phyloP scores from a whole-genome alignment of 73 alveolate species.

The Symbiodinium natans region DNA sequence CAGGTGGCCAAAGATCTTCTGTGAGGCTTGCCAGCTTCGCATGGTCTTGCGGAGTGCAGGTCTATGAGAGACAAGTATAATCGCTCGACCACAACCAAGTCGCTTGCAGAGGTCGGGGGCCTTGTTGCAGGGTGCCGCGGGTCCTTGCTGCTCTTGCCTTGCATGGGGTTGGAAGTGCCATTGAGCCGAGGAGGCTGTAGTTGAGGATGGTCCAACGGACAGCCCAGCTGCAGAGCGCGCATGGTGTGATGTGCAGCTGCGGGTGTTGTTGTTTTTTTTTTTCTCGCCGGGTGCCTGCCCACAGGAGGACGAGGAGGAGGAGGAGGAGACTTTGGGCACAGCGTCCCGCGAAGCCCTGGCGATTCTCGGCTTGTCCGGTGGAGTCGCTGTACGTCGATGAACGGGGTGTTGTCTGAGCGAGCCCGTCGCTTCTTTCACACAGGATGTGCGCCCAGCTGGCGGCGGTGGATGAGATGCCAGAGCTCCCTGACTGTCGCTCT shows the following conservation, averaged over 20 bases:
- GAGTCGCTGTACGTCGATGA: too few species aligned
- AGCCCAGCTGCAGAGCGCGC: not conserved
- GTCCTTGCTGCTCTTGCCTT: too few species aligned
- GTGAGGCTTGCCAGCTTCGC: not conserved
- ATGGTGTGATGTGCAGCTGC: not conserved
- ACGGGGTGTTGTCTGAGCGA: too few species aligned
- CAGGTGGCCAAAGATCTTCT: not conserved
- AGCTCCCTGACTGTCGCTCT: not conserved
- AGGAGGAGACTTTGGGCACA: constrained; percentile 7
- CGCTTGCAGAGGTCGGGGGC: not conserved
- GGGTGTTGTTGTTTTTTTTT: not conserved
- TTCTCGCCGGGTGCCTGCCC: not conserved
- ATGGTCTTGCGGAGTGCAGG: too few species aligned
- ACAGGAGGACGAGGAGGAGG: constrained; percentile 18
- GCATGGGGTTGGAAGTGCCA: too few species aligned
- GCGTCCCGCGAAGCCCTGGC: not conserved
- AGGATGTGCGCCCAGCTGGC: constrained; percentile 9
- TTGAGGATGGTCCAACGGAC: not conserved
- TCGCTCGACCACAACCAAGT: not conserved
- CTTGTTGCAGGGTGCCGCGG: too few species aligned
- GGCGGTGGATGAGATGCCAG: not conserved
- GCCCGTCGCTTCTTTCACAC: too few species aligned
- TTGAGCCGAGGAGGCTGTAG: not conserved
- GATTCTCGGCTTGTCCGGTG: not conserved
- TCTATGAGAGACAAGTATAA: not conserved